Evolutionary conservation across 1,284 basidiomycete species (phyloP), one percentile per base, ranked within the genome.

Genomic region (Phylloboletellus chloephorus): DNA sequence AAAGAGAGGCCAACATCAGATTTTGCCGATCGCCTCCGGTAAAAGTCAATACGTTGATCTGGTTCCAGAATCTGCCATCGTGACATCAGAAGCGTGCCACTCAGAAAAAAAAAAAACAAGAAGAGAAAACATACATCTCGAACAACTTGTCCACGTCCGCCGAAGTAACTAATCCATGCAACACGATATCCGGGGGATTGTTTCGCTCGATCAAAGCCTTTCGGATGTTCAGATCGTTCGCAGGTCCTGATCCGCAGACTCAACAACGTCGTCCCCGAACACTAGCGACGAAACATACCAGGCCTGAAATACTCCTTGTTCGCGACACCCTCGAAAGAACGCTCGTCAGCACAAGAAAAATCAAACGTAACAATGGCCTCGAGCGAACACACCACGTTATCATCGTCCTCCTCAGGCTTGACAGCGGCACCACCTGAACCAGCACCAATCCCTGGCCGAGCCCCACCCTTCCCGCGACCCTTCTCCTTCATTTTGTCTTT

Each of bases 121-220:
- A 32, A 43, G 4, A 29, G 39, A 7, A 0, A 15, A 73, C 85
- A 29, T 56, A 90, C 83, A 92, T 88, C 39, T 86, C 73, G 54
- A 92, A 92, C 17, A 92, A 64, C 49, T 80, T 82, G 42, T 90
- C 80, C 7, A 90, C 87, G 52, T 92, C 89, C 37, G 79, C 76
- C 0, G 83, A 78, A 1, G 80, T 81, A 32, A 92, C 84, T 25
- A 91, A 66, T 12, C 85, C 86, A 50, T 88, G 83, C 0, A 89
- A 77, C 34, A 92, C 58, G 43, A 92, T 88, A 56, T 91, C 87
- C 0, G 88, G 88, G 0, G 84, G 83, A 53, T 76, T 81, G 50
- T 88, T 82, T 44, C 78, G 77, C 53, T 90, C 87, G 40, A 89
- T 88, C 53, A 91, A 66, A 37, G 73, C 73, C 40, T 82, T 81